Evolutionary conservation across 257 asterid genomes (phyloP), one percentile per base, ranked within the genome.

Genomic region (Ocimum tenuiflorum): DNA sequence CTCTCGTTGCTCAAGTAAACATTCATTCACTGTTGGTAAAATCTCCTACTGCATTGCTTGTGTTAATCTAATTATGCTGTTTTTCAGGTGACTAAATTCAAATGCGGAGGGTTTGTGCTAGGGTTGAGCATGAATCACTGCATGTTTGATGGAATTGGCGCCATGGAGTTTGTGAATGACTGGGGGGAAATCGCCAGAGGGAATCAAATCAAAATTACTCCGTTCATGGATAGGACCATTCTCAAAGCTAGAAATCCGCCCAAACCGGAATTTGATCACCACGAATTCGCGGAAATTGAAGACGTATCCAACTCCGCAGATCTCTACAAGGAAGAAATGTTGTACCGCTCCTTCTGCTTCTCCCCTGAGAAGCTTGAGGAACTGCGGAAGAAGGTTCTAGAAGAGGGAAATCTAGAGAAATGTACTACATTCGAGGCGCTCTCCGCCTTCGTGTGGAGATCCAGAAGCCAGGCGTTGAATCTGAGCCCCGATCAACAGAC

Each of bases 121-220:
- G 95, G 98, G 8, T 14, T 91, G 62, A 83, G 96, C 77, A 83
- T 86, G 94, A 91, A 91, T 67, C 98, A 91, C 53, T 85, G 96
- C 57, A 86, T 91, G 96, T 83, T 86, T 54, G 96, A 88, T 54
- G 98, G 98, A 35, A 87, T 86, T 46, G 94, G 86, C 0, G 98
- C 98, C 0, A 91, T 88, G 98, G 95, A 86, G 36, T 91, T 88
- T 66, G 95, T 88, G 20, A 91, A 91, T 41, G 70, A 86, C 2
- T 91, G 95, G 96, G 95, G 96, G 6, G 86, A 91, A 68, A 75
- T 76, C 3, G 96, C 95, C 1, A 65, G 96, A 52, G 98, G 92
- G 19, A 38, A 79, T 23, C 58, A 80, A 0, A 61, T 87, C 12
- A 75, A 83, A 60, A 67, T 45, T 73, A 82, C 85, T 15, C 98